phyloP scores from a whole-genome alignment of 2,329 filamentous ascomycete species.

The Phaeosphaeriaceae sp. region DNA sequence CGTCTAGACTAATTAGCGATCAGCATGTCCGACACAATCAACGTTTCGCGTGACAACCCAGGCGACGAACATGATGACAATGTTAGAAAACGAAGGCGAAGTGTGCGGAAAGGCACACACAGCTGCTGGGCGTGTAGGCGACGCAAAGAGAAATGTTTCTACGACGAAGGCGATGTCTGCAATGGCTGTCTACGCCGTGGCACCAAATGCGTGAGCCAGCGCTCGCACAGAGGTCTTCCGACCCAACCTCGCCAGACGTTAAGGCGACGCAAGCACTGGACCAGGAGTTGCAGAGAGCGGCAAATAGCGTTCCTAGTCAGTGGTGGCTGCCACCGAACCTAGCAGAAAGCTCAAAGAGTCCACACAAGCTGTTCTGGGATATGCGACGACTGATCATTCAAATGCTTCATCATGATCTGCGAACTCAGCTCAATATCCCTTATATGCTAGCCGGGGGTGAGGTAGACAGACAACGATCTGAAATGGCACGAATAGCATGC shows the following conservation, averaged over 20 bases:
- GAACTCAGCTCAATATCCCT: slow-evolving; percentile 10
- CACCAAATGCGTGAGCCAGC: slow-evolving; percentile 6
- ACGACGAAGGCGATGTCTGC: too few species aligned
- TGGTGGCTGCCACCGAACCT: slow-evolving; percentile 18
- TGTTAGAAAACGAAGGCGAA: too few species aligned
- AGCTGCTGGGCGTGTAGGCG: too few species aligned
- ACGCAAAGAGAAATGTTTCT: too few species aligned
- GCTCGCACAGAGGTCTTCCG: neutral
- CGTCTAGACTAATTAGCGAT: too few species aligned
- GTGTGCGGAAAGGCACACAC: too few species aligned
- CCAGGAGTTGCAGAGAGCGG: slow-evolving; percentile 11
- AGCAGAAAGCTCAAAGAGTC: neutral
- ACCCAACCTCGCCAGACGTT: neutral
- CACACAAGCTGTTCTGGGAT: slow-evolving; percentile 4
- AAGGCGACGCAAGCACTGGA: slow-evolving; percentile 14
- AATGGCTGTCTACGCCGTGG: slow-evolving; percentile 9
- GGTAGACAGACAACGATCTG: slow-evolving; percentile 25
- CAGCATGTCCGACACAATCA: too few species aligned
- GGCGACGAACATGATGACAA: too few species aligned
- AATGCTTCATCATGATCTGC: slow-evolving; percentile 10
- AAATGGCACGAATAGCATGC: slow-evolving; percentile 9
- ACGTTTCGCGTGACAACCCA: too few species aligned
- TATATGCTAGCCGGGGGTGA: slow-evolving; percentile 13
- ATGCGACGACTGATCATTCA: slow-evolving; percentile 6
- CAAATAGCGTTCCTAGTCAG: slow-evolving; percentile 6